Evolutionary conservation across 345 rosid species (phyloP).

Genomic region (Gossypium turneri): DNA sequence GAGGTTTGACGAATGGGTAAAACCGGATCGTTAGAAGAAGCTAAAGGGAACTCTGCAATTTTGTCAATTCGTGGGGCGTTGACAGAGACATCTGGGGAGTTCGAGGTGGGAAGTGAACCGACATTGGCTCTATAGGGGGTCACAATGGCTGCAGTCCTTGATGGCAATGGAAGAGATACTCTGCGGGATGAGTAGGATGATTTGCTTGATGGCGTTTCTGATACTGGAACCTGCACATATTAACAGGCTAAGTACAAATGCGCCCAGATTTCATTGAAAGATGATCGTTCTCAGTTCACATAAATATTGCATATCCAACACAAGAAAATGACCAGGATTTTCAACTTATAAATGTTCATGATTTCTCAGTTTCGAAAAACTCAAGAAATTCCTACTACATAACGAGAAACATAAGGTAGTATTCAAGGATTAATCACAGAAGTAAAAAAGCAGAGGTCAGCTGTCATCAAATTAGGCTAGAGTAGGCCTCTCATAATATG

Average conservation of each 20-base stretch:
- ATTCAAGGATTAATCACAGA: neutral
- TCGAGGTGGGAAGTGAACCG: slow-evolving; percentile 27
- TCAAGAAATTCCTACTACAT: neutral
- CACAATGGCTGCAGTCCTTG: slow-evolving; percentile 26
- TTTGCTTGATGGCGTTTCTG: slow-evolving; percentile 35
- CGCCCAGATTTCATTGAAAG: neutral
- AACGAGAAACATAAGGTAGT: neutral
- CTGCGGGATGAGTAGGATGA: slow-evolving; percentile 42
- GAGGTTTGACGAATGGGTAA: slow-evolving; percentile 33
- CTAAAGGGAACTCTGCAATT: slow-evolving; percentile 73
- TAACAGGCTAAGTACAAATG: neutral
- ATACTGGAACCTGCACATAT: slow-evolving; percentile 41
- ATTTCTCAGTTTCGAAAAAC: neutral
- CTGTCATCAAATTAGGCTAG: too few relatives aligned
- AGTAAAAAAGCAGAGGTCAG: too few relatives aligned
- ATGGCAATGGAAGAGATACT: slow-evolving; percentile 61
- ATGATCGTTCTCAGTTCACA: neutral
- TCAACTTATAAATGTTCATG: neutral
- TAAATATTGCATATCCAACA: neutral
- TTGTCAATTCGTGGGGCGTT: slow-evolving; percentile 86
- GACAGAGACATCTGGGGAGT: slow-evolving; percentile 80
- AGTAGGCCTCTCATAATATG: too few relatives aligned
- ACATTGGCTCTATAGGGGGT: slow-evolving; percentile 32
- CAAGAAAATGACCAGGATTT: neutral
- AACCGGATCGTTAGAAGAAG: slow-evolving; percentile 50